Evolutionary conservation across 768 basidiomycete species (phyloP), one percentile per base, ranked within the genome.

Genomic region (Strobilomyces dryophilus): DNA sequence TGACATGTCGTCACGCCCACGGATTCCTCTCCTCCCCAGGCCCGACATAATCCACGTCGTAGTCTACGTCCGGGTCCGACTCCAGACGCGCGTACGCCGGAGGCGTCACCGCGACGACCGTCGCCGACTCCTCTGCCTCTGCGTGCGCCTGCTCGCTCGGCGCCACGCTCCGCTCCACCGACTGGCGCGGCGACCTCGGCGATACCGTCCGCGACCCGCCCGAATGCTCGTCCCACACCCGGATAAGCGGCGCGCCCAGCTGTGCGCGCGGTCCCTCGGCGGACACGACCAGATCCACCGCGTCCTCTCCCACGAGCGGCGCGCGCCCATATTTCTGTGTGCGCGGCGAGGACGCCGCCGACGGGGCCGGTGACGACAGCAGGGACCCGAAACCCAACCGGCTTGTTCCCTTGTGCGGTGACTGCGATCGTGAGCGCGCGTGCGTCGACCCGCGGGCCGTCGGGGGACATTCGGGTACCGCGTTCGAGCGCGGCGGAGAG

Each of bases 231-330:
- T 63, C 61, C 69, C 69, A 69, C 10, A 69, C 53, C 20, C 69
- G 56, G 45, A 64, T 63, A 27, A 71, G 26, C 18, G 24, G 51
- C 15, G 64, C 60, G 5, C 51, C 48, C 17, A 64, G 47, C 1
- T 62, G 63, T 12, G 60, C 57, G 4, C 51, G 56, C 14, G 62
- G 31, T 15, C 42, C 39, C 8, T 68, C 61, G 14, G 57, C 57
- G 6, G 66, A 20, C 0, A 95, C 83, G 5, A 98, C 79, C 17
- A 99, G 75, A 63, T 99, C 95, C 2, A 98, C 85, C 1, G 95
- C 94, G 57, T 98, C 89, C 29, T 27, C 27, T 27, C 27, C 8
- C 27, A 27, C 27, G 5, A 27, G 8, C 8, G 5, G 27, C 27
- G 5, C 27, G 5, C 27, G 27, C 5, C 27, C 27, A n/a, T n/a